Evolutionary conservation across 495 filamentous ascomycete species (phyloP).

Genomic region (Neurospora sp.): DNA sequence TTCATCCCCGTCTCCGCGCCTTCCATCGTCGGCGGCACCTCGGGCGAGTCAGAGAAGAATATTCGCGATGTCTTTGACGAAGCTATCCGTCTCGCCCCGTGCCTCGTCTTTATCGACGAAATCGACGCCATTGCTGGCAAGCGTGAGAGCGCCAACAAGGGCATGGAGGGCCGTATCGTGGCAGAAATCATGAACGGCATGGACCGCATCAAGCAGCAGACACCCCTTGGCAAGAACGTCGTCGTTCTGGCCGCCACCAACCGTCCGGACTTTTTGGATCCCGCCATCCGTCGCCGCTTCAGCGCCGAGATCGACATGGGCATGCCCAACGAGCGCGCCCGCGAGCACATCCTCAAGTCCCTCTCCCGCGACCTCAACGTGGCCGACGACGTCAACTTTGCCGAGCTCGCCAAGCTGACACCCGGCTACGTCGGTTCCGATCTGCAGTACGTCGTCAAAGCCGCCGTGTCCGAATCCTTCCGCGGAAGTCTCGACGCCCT

Average conservation of each 20-base stretch:
- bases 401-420: constrained; percentile 73
- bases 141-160: constrained; percentile 84
- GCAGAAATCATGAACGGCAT: constrained; percentile 85
- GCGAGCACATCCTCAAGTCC: constrained; percentile 75
- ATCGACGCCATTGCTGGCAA: constrained; percentile 95
- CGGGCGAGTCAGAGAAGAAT: constrained; percentile 91
- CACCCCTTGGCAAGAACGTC: constrained; percentile 76
- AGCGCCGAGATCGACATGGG: constrained; percentile 90
- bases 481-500: constrained; percentile 15
- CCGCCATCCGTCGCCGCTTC: constrained; percentile 78
- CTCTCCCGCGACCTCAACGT: constrained; percentile 62
- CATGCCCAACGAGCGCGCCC: constrained; percentile 77
- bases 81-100: constrained; percentile 78
- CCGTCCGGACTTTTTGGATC: constrained; percentile 80
- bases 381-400: constrained; percentile 65
- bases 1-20: constrained; percentile 87
- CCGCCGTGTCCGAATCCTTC: constrained; percentile 19
- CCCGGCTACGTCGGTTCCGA: constrained; percentile 96
- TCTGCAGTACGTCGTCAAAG: constrained; percentile 63
- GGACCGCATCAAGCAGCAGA: constrained; percentile 73
- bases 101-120: constrained; percentile 91
- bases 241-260: constrained; percentile 93
- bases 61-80: constrained; percentile 86
- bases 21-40: constrained; percentile 87
- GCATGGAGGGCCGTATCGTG: constrained; percentile 96